These are phyloP conservation scores for Beta macrorhiza DNA, from an alignment of 179 eudicot genomes.

Conservation along the genomic window DNA sequence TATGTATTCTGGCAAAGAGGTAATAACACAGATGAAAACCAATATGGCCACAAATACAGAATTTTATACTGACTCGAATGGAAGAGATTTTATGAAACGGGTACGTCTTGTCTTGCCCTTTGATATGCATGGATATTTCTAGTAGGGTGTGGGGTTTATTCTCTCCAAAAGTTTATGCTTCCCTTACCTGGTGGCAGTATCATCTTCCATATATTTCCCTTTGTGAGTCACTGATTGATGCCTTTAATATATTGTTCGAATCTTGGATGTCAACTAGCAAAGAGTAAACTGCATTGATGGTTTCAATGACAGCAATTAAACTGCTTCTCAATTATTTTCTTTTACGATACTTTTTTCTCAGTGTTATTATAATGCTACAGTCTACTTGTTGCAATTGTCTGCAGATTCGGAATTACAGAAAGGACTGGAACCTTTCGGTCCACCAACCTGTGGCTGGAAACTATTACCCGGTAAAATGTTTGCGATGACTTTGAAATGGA, in stretches of 20 bases:
- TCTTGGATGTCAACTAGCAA: background rate
- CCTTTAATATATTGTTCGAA: background rate
- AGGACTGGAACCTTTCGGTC: conserved; percentile 75
- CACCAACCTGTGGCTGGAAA: conserved; percentile 84
- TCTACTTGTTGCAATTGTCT: background rate
- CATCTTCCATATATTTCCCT: background rate
- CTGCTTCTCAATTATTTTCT: too few relatives aligned
- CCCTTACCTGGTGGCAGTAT: background rate
- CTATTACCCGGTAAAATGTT: conserved; percentile 66
- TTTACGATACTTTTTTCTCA: background rate
- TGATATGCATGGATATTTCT: background rate
- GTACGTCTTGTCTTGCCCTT: conserved; percentile 33
- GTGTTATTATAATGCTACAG: background rate
- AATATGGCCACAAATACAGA: conserved; percentile 60
- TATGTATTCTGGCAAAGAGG: conserved; percentile 65
- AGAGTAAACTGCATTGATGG: background rate
- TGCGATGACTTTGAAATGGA: background rate
- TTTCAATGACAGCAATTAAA: background rate
- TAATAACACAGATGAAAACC: conserved; percentile 61
- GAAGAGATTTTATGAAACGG: conserved; percentile 83
- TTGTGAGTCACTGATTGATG: background rate
- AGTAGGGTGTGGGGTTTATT: background rate
- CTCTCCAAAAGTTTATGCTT: background rate
- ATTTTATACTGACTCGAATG: conserved; percentile 89
- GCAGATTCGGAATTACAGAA: conserved; percentile 73